phyloP scores from a whole-genome alignment of 23 red algal genomes.

The Pyropia yezoensis region DNA sequence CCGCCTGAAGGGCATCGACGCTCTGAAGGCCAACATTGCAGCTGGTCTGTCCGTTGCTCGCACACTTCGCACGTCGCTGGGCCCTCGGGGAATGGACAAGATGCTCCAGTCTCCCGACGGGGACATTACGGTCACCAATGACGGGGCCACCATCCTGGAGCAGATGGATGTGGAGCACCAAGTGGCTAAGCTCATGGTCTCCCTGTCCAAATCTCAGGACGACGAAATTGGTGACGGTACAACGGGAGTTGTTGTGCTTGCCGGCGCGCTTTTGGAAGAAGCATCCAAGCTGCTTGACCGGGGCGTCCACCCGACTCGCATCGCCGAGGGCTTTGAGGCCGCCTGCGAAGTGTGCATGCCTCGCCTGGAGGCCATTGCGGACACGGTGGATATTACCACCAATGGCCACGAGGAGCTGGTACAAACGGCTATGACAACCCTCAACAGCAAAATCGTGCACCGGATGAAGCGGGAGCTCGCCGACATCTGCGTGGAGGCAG shows the following conservation, averaged over 20 bases:
- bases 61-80: constrained; percentile 82
- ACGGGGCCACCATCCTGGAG: constrained; percentile 94
- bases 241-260: constrained; percentile 95
- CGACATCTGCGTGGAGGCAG: constrained; percentile 86
- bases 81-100: constrained; percentile 98
- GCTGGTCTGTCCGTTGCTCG: constrained; percentile 75
- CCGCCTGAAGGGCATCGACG: constrained; percentile 82
- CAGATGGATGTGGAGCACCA: constrained; percentile 95
- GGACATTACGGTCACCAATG: constrained; percentile 98
- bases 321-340: constrained; percentile 95
- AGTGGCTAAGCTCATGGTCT: constrained; percentile 93
- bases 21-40: constrained; percentile 92
- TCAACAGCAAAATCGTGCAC: constrained; percentile 96
- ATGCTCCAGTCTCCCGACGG: constrained; percentile 95
- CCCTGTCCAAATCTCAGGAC: constrained; percentile 88
- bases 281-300: constrained; percentile 81
- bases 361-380: constrained; percentile 47
- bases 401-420: constrained; percentile 71
- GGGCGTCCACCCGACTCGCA: constrained; percentile 87
- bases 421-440: constrained; percentile 81
- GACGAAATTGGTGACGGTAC: constrained; percentile 99
- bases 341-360: constrained; percentile 74
- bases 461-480: constrained; percentile 71
- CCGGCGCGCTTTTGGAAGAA: constrained; percentile 85
- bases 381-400: constrained; percentile 37